Conservation (phyloP, 2,329 filamentous ascomycete genomes). For the Aspergillus melleus region DNA sequence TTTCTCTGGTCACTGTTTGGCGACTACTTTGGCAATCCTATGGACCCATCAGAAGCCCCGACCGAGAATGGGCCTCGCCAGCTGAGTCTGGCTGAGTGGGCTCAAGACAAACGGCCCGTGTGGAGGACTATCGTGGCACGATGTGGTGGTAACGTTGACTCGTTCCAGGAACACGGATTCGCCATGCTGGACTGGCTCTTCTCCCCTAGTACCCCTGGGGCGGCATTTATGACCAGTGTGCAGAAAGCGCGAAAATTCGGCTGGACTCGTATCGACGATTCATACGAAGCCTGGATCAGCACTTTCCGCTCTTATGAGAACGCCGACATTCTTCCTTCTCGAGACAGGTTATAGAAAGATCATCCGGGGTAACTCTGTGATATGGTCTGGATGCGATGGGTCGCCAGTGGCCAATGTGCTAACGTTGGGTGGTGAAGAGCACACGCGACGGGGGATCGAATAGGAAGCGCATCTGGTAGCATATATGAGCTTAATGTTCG, state of each 20-base stretch:
- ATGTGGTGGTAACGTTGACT: slow-evolving; percentile 3
- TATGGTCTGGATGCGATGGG: too few relatives aligned
- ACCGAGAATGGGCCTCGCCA: background rate
- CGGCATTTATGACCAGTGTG: background rate
- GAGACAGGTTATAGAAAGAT: too few relatives aligned
- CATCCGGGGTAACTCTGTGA: too few relatives aligned
- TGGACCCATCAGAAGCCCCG: background rate
- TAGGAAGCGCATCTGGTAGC: too few relatives aligned
- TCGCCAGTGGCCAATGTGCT: too few relatives aligned
- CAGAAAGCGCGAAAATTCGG: background rate
- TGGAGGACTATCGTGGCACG: slow-evolving; percentile 10
- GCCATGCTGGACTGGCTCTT: slow-evolving; percentile 5
- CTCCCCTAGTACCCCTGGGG: too few relatives aligned
- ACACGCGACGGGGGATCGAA: too few relatives aligned
- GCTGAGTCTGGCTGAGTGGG: slow-evolving; percentile 6
- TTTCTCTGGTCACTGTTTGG: background rate
- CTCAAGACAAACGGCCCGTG: slow-evolving; percentile 2
- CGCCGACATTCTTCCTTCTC: too few relatives aligned
- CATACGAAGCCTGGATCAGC: background rate
- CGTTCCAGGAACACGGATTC: background rate
- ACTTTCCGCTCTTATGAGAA: too few relatives aligned
- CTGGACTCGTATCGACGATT: slow-evolving; percentile 1
- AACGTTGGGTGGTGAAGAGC: too few relatives aligned
- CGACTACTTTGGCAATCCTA: background rate
- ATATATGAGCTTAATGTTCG: too few relatives aligned